Percentiles rank a stretch among this genome's conserved stretches.
These are phyloP conservation scores for Pyrenophora seminiperda DNA, from an alignment of 2,329 filamentous ascomycete species.

Conservation along the genomic window DNA sequence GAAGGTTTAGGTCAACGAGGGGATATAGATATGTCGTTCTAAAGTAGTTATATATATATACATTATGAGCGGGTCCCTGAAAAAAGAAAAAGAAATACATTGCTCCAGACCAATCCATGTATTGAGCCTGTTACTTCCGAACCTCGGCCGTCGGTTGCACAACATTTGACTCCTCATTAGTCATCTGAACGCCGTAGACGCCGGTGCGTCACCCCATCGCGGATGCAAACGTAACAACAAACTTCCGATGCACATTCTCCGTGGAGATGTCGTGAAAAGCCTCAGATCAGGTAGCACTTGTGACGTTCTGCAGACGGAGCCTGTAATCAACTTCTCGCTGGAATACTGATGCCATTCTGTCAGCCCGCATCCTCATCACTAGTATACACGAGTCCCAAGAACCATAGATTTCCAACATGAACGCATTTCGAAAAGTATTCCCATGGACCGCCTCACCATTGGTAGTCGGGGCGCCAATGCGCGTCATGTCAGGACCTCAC, in stretches of 20 bases:
- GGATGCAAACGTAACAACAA: not conserved
- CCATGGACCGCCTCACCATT: constrained; percentile 63
- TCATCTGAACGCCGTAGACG: not conserved
- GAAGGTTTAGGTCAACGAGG: no score
- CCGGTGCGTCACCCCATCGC: not conserved
- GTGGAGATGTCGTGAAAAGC: not conserved
- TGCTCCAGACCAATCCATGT: no score
- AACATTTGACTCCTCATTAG: not conserved
- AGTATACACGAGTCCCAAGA: not conserved
- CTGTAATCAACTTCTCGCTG: not conserved
- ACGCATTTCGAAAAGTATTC: constrained; percentile 13
- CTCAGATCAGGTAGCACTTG: not conserved
- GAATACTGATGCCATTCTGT: no score
- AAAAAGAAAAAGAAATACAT: no score
- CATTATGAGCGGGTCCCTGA: no score
- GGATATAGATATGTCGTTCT: no score
- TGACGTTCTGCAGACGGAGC: not conserved
- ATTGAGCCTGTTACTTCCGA: no score
- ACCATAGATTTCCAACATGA: not conserved
- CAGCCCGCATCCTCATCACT: not conserved
- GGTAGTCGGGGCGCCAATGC: constrained; percentile 69
- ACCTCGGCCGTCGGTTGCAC: no score
- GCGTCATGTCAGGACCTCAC: constrained; percentile 59
- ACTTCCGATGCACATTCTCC: not conserved
- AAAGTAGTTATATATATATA: no score